Conservation (phyloP, 345 rosid species). For the Arabidopsis arenosa region DNA sequence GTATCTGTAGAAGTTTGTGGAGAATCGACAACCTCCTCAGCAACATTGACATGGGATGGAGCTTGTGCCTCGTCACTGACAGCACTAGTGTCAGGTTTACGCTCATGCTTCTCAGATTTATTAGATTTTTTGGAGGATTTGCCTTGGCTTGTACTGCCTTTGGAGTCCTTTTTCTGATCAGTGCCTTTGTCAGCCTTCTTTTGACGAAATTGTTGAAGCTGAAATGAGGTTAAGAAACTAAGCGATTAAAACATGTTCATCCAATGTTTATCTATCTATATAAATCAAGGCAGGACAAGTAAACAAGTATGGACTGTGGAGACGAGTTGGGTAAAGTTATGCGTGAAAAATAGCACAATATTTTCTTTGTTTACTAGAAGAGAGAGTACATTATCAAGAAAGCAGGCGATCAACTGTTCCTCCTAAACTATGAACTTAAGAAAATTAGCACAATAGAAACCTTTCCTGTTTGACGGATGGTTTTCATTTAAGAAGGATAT, state of each 20-base stretch:
- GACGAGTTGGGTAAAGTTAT: not conserved
- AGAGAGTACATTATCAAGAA: not conserved
- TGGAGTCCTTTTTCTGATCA: constrained; percentile 62
- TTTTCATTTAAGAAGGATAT: constrained; percentile 1
- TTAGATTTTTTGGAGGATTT: constrained; percentile 70
- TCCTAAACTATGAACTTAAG: constrained; percentile 7
- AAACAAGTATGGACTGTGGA: constrained; percentile 6
- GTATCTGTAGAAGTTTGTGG: constrained; percentile 48
- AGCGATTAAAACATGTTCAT: not conserved
- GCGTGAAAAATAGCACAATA: not conserved
- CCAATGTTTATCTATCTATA: not conserved
- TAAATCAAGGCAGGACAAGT: constrained; percentile 23
- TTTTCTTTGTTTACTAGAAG: not conserved
- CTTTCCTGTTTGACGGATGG: constrained; percentile 7
- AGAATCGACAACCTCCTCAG: constrained; percentile 43
- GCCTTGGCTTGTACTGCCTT: constrained; percentile 74
- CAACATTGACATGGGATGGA: constrained; percentile 37
- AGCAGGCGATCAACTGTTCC: constrained; percentile 18
- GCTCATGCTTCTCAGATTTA: constrained; percentile 64
- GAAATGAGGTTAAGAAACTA: constrained; percentile 39
- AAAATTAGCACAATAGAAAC: constrained; percentile 2
- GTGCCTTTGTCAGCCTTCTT: constrained; percentile 77
- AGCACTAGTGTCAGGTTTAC: constrained; percentile 52
- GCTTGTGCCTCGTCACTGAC: constrained; percentile 37
- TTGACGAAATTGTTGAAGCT: constrained; percentile 98